These are phyloP conservation scores for Dillenia turbinata DNA, from an alignment of 164 flowering plant genomes.

Conservation along the genomic window DNA sequence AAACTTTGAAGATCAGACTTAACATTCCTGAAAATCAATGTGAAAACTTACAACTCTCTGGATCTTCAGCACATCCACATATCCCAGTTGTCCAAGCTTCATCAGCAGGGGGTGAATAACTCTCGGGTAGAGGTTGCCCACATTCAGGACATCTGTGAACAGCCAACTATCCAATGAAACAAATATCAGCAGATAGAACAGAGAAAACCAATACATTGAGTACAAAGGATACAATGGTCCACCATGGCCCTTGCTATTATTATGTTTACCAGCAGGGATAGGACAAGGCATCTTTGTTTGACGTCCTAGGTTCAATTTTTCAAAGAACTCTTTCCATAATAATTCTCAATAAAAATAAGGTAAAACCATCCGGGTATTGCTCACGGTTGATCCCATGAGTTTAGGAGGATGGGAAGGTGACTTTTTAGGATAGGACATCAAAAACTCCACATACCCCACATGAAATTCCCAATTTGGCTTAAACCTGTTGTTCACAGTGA, in stretches of 20 bases:
- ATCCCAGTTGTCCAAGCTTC: constrained; percentile 91
- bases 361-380: neutral
- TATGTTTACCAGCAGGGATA: too few species aligned
- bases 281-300: too few species aligned
- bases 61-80: constrained; percentile 76
- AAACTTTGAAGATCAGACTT: too few species aligned
- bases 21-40: neutral
- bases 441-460: too few species aligned
- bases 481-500: constrained; percentile 75
- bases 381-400: too few species aligned
- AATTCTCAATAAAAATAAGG: neutral
- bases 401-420: too few species aligned
- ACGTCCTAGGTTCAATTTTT: too few species aligned
- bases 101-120: constrained; percentile 76
- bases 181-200: constrained; percentile 7
- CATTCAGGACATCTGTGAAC: constrained; percentile 68
- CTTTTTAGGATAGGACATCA: too few species aligned
- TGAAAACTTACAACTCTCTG: constrained; percentile 59
- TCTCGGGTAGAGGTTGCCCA: constrained; percentile 73
- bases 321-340: neutral
- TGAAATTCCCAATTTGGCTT: constrained; percentile 13
- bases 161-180: constrained; percentile 35
- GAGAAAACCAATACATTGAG: neutral
- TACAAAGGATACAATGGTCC: neutral
- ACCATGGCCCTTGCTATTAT: too few species aligned